Conservation (phyloP, 2,329 filamentous ascomycete species). For the Furcasterigmium furcatum region DNA sequence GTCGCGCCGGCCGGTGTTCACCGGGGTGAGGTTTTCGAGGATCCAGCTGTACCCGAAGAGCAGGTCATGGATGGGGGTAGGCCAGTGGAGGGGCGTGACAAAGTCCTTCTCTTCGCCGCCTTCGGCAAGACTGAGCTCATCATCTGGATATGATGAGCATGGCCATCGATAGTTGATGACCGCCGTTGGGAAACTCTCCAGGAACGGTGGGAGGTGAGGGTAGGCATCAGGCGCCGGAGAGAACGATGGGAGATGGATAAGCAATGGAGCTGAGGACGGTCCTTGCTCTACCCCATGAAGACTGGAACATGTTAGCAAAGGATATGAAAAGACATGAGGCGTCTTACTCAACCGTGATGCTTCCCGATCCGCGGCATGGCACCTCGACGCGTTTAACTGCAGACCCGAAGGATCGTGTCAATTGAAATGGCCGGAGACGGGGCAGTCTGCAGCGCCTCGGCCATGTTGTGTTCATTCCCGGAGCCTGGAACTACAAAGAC, state of each 20-base stretch:
- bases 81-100: slow-evolving; percentile 40
- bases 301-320: slow-evolving; percentile 27
- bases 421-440: background rate
- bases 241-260: slow-evolving; percentile 54
- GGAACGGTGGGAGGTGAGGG: slow-evolving; percentile 34
- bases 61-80: slow-evolving; percentile 54
- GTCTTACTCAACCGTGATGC: slow-evolving; percentile 47
- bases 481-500: background rate
- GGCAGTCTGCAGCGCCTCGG: slow-evolving; percentile 1
- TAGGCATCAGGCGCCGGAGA: slow-evolving; percentile 23
- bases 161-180: slow-evolving; percentile 61
- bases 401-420: slow-evolving; percentile 10
- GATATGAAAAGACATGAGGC: background rate
- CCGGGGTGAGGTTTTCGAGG: slow-evolving; percentile 36
- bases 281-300: slow-evolving; percentile 43
- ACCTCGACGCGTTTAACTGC: slow-evolving; percentile 39
- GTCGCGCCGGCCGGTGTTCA: slow-evolving; percentile 25
- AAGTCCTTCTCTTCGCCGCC: slow-evolving; percentile 5
- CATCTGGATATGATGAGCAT: slow-evolving; percentile 9
- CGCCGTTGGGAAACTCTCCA: slow-evolving; percentile 41
- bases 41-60: slow-evolving; percentile 53
- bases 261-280: slow-evolving; percentile 36
- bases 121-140: slow-evolving; percentile 5
- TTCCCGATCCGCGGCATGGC: slow-evolving; percentile 44
- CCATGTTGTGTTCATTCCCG: slow-evolving; percentile 9